Conservation (phyloP, 768 basidiomycete genomes). For the Russula emetica region DNA sequence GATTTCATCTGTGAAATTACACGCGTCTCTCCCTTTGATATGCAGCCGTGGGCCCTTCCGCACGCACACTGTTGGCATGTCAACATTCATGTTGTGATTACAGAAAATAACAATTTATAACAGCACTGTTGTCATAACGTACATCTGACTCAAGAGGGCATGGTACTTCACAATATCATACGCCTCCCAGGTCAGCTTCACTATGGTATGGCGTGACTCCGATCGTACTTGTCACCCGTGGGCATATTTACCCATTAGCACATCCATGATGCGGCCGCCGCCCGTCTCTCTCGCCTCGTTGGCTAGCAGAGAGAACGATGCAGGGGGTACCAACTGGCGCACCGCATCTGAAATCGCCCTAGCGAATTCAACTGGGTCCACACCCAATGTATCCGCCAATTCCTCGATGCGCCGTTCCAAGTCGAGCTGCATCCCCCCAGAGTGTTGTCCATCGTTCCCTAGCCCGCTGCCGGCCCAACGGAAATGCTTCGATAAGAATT, state of each 20-base stretch:
- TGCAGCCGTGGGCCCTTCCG: background rate
- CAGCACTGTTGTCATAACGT: background rate
- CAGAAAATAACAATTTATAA: background rate
- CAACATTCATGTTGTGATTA: slow-evolving; percentile 1
- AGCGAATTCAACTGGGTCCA: slow-evolving; percentile 57
- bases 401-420: slow-evolving; percentile 57
- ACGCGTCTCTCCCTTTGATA: background rate
- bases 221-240: background rate
- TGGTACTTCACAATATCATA: slow-evolving; percentile 5
- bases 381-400: slow-evolving; percentile 58
- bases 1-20: too few species aligned
- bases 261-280: slow-evolving; percentile 24
- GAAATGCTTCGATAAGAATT: background rate
- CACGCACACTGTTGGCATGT: slow-evolving; percentile 1
- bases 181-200: background rate
- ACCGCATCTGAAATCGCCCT: slow-evolving; percentile 60
- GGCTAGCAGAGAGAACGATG: slow-evolving; percentile 53
- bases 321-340: slow-evolving; percentile 54
- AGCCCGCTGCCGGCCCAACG: background rate
- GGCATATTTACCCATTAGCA: slow-evolving; percentile 9
- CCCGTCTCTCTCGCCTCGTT: slow-evolving; percentile 41
- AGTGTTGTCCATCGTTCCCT: background rate
- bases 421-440: background rate
- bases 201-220: background rate
- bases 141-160: background rate